Conservation (phyloP, 2,329 filamentous ascomycete genomes). For the Parastagonospora avenae region DNA sequence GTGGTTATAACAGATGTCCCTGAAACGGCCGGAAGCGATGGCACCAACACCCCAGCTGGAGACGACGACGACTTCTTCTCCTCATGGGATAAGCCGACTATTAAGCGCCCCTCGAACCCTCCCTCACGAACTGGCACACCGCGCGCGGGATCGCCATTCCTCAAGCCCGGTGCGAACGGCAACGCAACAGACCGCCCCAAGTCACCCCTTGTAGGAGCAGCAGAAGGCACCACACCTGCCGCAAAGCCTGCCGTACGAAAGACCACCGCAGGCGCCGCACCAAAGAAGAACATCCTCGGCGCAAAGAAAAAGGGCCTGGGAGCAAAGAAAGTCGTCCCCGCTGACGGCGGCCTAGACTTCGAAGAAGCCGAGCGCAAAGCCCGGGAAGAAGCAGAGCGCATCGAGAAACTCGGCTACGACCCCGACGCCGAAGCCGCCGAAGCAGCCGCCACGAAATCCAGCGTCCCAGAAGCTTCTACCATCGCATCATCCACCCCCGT, state of each 20-base stretch:
- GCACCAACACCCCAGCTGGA: conserved; percentile 75
- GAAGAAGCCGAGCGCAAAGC: conserved; percentile 97
- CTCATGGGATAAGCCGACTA: conserved; percentile 96
- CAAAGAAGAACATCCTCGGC: conserved; percentile 87
- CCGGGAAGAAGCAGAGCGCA: conserved; percentile 94
- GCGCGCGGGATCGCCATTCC: conserved; percentile 83
- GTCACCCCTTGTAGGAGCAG: conserved; percentile 69
- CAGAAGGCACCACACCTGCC: conserved; percentile 60
- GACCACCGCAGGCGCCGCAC: conserved; percentile 63
- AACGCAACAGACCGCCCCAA: conserved; percentile 72
- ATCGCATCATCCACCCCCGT: conserved; percentile 79
- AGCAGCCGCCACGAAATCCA: conserved; percentile 44
- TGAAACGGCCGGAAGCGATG: conserved; percentile 62
- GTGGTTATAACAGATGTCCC: conserved; percentile 80
- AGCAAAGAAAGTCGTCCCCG: conserved; percentile 75
- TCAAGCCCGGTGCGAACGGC: conserved; percentile 70
- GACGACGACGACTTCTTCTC: conserved; percentile 98
- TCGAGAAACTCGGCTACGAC: conserved; percentile 94
- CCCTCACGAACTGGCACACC: conserved; percentile 89
- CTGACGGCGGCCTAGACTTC: conserved; percentile 78
- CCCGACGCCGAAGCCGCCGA: conserved; percentile 75
- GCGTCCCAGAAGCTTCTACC: conserved; percentile 56
- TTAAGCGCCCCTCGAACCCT: conserved; percentile 94
- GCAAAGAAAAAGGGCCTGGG: conserved; percentile 66
- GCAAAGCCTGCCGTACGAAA: conserved; percentile 85